Base-by-base conservation (phyloP, 169 alveolate genomes). In the Eimeria brunetti region DNA sequence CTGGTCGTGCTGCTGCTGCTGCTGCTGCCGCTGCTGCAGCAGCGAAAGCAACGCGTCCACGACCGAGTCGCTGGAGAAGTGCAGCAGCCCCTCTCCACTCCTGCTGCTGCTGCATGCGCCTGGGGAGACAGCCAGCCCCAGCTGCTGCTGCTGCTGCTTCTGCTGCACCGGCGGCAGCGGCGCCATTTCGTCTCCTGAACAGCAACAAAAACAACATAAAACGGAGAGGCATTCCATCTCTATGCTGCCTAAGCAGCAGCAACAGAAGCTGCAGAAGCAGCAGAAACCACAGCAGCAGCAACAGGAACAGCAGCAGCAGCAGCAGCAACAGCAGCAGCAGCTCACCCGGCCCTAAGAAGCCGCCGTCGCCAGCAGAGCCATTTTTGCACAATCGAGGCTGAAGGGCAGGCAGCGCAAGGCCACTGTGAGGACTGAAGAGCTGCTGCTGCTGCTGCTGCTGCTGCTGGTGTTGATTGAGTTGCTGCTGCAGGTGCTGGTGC, bases 401-500 rank as follows among this genome's bases (percentile, higher is more conserved):
- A 46, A 38, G 38, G 88, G 88, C 49, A 49, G 67, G 27, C 9
- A 49, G 41, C 12, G 67, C 27, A 67, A 78, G 88, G 88, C 88
- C 38, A 30, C 44, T 41, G 46, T 20, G 64, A 27, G 56, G 46
- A 67, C 14, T 20, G 9, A 27, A 51, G 33, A 41, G 0, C 88
- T 78, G 88, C 88, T 20, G 56, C 67, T 78, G 88, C 64, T 78
- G 88, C 88, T 78, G 88, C 56, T 46, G 86, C 33, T 22, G 86
- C 24, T 69, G 86, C 62, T 36, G 86, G 18, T 76, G 58, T 46
- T 22, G 36, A 0, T 76, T 11, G 27, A 41, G 62, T 24, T 76
- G 86, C 62, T 44, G 86, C 20, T 76, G 86, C 33, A 7, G 81
- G n/a, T 71, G 81, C 46, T 71, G 41, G 5, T 71, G 81, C 81